Percentiles rank a stretch among this genome's conserved stretches.
Evolutionary conservation across 2,329 filamentous ascomycete species (phyloP).

Genomic region (Talaromyces sp.): DNA sequence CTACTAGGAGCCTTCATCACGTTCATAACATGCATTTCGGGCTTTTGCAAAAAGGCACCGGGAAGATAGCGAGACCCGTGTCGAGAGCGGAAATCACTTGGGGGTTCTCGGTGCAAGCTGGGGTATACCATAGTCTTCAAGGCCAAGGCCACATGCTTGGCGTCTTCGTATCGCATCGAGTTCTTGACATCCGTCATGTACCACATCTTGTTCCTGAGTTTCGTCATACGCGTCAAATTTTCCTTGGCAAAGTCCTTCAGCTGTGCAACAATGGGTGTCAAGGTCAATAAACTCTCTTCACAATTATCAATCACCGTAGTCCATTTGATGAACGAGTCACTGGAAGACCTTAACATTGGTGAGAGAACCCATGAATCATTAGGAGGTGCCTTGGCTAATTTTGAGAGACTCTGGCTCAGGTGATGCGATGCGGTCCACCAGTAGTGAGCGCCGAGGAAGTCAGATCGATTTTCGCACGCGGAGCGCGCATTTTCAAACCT

Average conservation of each 20-base stretch:
- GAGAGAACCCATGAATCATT: conserved; percentile 66
- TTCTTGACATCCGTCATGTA: conserved; percentile 91
- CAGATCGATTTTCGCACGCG: conserved; percentile 71
- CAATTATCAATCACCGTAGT: conserved; percentile 30
- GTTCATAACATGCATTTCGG: conserved; percentile 80
- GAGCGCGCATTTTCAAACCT: conserved; percentile 62
- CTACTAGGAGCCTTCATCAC: conserved; percentile 76
- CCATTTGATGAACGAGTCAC: conserved; percentile 27
- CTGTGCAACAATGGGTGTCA: conserved; percentile 75
- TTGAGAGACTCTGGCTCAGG: conserved; percentile 57
- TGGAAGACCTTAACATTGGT: conserved; percentile 62
- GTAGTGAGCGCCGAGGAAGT: conserved; percentile 77
- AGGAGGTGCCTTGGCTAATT: conserved; percentile 43
- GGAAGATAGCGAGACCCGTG: conserved; percentile 44
- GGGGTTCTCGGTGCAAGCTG: conserved; percentile 25
- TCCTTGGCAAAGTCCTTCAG: conserved; percentile 69
- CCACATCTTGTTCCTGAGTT: conserved; percentile 95
- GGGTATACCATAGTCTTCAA: conserved; percentile 79
- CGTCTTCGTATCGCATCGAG: conserved; percentile 81
- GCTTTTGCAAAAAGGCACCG: conserved; percentile 65
- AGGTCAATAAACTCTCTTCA: conserved; percentile 60
- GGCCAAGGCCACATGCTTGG: conserved; percentile 77
- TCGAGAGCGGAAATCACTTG: conserved; percentile 32
- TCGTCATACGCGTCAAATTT: conserved; percentile 68
- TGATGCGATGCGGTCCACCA: conserved; percentile 81